Base-by-base conservation (phyloP, 164 flowering plant species). In the Pachysandra terminalis region DNA sequence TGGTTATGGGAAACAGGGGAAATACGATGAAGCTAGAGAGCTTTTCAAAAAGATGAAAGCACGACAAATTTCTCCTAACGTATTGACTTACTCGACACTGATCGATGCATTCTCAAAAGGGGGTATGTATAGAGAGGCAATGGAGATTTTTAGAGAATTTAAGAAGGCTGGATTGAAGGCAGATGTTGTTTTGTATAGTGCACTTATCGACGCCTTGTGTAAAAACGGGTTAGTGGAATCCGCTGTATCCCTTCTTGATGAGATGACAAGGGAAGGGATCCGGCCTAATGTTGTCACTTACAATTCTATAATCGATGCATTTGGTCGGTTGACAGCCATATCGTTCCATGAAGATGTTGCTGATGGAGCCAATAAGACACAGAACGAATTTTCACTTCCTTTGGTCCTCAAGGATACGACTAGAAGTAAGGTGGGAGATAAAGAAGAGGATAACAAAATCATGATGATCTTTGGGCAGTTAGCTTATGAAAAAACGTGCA, bases 131-230 rank as follows among this genome's bases (percentile, higher is more conserved):
- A 68, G 62, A 73, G 98, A 96, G 76, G 99, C 99, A 60, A 81
- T 90, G 90, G 87, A 86, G 62, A 75, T 81, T 1, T 93, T 89
- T 69, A 78, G 76, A 61, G 95, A 93, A 83, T 90, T 90, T 66
- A 90, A 87, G 83, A 64, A 70, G 69, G 84, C 81, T 15, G 97
- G 99, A 3, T 68, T 96, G 81, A 88, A 89, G 84, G 90, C 94
- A 5, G 99, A 96, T 83, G 99, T 96, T 71, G 99, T 96, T 64
- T 80, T 96, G 68, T 96, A 96, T 71, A 96, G 98, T 78, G 90
- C 93, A 23, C 76, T 93, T 25, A 90, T 96, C 41, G 97, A 96
- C 78, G 85, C 97, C 24, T 67, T 93, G 76, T 96, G 99, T 76
- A 96, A 96, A 79, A 90, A 85, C 75, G 98, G 98, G 37, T 56